A percentile compares a stretch with the other conserved stretches of the same genome.
These are phyloP conservation scores for Epichloe sibirici DNA, from an alignment of 2,329 filamentous ascomycete species.

Conservation along the genomic window DNA sequence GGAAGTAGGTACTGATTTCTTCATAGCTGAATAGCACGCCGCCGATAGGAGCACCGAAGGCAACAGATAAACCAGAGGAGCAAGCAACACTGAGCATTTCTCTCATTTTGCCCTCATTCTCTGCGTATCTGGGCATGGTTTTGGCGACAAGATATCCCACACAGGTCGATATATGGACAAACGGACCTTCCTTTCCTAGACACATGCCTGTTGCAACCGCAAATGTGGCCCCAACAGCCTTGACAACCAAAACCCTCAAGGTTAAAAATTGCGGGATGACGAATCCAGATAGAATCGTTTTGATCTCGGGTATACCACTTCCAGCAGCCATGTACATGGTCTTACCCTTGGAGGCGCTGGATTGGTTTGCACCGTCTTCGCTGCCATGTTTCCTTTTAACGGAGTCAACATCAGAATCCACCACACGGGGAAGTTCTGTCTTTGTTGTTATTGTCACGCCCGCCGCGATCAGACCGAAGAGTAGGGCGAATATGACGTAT, in stretches of 20 bases:
- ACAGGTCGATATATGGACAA: conserved; percentile 49
- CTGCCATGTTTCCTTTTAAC: neutral
- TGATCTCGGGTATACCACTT: conserved; percentile 49
- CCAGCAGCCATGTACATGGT: conserved; percentile 47
- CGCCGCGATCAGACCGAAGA: conserved; percentile 15
- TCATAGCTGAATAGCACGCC: conserved; percentile 49
- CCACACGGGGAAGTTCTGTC: conserved; percentile 20
- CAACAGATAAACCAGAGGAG: conserved; percentile 44
- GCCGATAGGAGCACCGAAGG: conserved; percentile 50
- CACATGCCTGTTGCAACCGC: conserved; percentile 48
- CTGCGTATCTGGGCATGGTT: conserved; percentile 42
- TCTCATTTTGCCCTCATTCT: conserved; percentile 44
- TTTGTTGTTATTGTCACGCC: conserved; percentile 24
- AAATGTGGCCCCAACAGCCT: conserved; percentile 45
- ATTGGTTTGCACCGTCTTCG: conserved; percentile 8
- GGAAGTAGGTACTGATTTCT: conserved; percentile 49
- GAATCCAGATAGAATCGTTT: conserved; percentile 48
- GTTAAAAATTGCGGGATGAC: conserved; percentile 45
- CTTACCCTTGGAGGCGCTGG: conserved; percentile 24
- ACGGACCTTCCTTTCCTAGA: conserved; percentile 49
- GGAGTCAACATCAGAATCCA: conserved; percentile 22
- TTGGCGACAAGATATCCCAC: conserved; percentile 40
- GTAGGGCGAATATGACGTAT: conserved; percentile 15
- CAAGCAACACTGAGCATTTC: conserved; percentile 47
- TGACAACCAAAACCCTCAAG: conserved; percentile 41